Percentiles rank a stretch among this genome's conserved stretches.
Evolutionary conservation across 176 grass and related monocot species (phyloP).

Genomic region (Carex pumila): DNA sequence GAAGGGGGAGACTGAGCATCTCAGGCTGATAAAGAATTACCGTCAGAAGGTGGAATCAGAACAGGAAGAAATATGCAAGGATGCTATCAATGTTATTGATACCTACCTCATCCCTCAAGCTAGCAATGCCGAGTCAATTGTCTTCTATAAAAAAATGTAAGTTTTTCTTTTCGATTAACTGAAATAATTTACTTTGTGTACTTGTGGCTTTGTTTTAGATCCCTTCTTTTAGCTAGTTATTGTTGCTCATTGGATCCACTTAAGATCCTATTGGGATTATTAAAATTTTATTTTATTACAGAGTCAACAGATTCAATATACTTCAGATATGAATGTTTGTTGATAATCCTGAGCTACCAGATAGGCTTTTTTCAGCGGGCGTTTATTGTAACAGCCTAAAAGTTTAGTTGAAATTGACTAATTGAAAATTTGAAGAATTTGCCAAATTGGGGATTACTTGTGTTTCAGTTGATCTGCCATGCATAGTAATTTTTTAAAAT

Average conservation of each 20-base stretch:
- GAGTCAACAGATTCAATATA: not conserved
- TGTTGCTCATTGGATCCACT: not conserved
- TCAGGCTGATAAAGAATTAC: constrained; percentile 19
- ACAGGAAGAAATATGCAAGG: constrained; percentile 26
- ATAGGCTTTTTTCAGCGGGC: not conserved
- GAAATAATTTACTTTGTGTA: not conserved
- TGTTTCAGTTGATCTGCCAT: not conserved
- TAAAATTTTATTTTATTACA: not conserved
- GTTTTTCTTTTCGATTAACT: not conserved
- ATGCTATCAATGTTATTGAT: constrained; percentile 29
- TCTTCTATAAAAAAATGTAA: constrained; percentile 44
- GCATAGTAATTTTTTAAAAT: not conserved
- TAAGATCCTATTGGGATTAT: not conserved
- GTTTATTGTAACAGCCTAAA: too few relatives aligned
- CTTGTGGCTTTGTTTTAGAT: not conserved
- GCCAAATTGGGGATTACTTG: not conserved
- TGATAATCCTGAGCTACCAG: not conserved
- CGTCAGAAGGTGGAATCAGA: constrained; percentile 28
- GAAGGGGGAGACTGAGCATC: constrained; percentile 19
- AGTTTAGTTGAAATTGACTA: too few relatives aligned
- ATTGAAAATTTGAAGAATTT: not conserved
- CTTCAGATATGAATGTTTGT: not conserved
- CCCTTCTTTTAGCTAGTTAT: not conserved
- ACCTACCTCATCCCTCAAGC: constrained; percentile 23
- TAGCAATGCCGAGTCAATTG: not conserved